Evolutionary conservation across 345 rosid species (phyloP).

Genomic region (Lumnitzera littorea): DNA sequence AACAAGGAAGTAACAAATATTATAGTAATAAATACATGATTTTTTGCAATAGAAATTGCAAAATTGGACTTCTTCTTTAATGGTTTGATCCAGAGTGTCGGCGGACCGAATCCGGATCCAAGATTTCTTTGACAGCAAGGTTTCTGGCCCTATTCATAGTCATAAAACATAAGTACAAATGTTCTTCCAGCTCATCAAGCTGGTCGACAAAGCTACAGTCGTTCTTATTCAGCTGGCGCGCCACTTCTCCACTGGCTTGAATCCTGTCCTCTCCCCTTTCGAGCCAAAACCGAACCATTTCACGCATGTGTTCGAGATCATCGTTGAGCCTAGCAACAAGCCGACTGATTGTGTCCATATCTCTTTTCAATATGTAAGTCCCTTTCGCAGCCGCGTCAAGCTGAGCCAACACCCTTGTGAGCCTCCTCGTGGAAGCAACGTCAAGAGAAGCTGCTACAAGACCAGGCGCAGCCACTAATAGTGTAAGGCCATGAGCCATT

Average conservation of each 20-base stretch:
- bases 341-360: conserved; percentile 63
- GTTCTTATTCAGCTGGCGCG: conserved; percentile 34
- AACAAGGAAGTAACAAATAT: too few species aligned
- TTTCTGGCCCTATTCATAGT: conserved; percentile 67
- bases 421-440: conserved; percentile 27
- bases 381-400: conserved; percentile 79
- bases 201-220: conserved; percentile 43
- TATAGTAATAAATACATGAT: too few species aligned
- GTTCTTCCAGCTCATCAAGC: conserved; percentile 79
- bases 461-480: conserved; percentile 57
- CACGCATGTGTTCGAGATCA: conserved; percentile 50
- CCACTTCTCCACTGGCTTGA: conserved; percentile 41
- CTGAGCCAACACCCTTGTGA: conserved; percentile 31
- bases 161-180: conserved; percentile 75
- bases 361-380: conserved; percentile 57
- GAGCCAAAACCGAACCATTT: conserved; percentile 46
- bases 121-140: conserved; percentile 45
- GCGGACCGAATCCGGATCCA: conserved; percentile 23
- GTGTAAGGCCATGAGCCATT: conserved; percentile 63
- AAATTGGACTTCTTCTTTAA: neutral
- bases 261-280: conserved; percentile 35
- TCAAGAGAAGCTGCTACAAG: conserved; percentile 28
- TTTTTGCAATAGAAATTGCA: too few species aligned
- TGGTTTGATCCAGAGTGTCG: neutral
- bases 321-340: conserved; percentile 51